phyloP scores from a whole-genome alignment of 202 grass and related monocot genomes.

The Panicum virgatum region DNA sequence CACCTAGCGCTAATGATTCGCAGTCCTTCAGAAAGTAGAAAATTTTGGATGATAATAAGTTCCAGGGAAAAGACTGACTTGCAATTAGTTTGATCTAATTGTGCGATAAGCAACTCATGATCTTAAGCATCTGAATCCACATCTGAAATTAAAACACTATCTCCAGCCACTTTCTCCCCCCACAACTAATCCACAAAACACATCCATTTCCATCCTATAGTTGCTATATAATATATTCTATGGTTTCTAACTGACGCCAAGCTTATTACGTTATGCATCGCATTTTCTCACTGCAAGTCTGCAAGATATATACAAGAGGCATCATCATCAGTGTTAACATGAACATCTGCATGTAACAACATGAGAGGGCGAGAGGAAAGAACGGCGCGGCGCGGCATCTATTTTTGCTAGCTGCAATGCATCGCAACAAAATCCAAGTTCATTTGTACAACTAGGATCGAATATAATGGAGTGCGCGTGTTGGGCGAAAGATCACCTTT shows the following conservation, averaged over 20 bases:
- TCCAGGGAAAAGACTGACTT: background rate
- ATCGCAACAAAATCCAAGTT: constrained; percentile 19
- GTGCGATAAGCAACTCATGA: background rate
- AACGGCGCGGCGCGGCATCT: background rate
- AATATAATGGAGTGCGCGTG: constrained; percentile 40
- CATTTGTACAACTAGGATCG: background rate
- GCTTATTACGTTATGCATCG: background rate
- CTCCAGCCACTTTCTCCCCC: no score
- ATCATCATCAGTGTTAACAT: background rate
- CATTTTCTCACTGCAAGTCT: background rate
- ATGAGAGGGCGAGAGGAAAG: background rate
- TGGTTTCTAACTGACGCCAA: background rate
- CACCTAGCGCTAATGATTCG: background rate
- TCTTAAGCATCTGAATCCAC: background rate
- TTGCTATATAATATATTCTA: no score
- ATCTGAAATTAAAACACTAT: no score
- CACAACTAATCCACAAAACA: no score
- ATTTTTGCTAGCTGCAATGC: constrained; percentile 17
- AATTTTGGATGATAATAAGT: no score
- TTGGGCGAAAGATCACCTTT: constrained; percentile 42
- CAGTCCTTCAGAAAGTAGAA: background rate
- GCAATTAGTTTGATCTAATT: background rate
- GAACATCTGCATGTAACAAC: background rate
- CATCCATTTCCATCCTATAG: no score
- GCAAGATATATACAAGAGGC: background rate